A percentile compares a stretch with the other conserved stretches of the same genome.
Conservation (phyloP, 1,284 basidiomycete species). For the Moesziomyces antarcticus region DNA sequence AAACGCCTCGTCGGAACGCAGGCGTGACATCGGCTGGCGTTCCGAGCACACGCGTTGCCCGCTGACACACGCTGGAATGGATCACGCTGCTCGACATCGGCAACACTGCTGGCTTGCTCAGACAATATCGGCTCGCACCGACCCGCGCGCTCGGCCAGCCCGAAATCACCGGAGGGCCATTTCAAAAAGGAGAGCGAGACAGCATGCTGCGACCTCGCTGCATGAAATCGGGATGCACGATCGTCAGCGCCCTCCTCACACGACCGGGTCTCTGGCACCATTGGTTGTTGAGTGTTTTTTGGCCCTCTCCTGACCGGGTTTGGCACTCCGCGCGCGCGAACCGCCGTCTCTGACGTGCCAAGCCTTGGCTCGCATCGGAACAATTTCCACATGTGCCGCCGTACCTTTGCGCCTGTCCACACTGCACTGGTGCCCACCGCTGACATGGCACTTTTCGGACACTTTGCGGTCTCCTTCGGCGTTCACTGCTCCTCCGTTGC, state of each 20-base stretch:
- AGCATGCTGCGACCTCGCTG: background rate
- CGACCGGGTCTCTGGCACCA: background rate
- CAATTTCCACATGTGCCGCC: slow-evolving; percentile 1
- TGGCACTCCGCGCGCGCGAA: slow-evolving; percentile 11
- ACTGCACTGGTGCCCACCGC: no score
- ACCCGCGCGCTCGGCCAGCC: no score
- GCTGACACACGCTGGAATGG: background rate
- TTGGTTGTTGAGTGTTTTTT: background rate
- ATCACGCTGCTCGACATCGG: no score
- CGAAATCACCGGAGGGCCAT: no score
- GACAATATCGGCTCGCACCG: no score
- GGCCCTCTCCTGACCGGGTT: background rate
- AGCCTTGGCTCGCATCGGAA: slow-evolving; percentile 17
- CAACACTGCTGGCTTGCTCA: no score
- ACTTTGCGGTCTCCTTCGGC: no score
- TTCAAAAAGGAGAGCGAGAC: background rate
- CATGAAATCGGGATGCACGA: background rate
- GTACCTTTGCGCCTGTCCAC: no score
- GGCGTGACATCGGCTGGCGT: no score
- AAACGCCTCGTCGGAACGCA: background rate
- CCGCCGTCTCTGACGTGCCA: slow-evolving; percentile 26
- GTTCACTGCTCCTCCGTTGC: no score
- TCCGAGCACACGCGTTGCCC: background rate
- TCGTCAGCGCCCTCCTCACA: slow-evolving; percentile 1
- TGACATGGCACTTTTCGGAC: no score